Evolutionary conservation across 1,284 basidiomycete genomes (phyloP).

Genomic region (Trichosporon coremiiforme): DNA sequence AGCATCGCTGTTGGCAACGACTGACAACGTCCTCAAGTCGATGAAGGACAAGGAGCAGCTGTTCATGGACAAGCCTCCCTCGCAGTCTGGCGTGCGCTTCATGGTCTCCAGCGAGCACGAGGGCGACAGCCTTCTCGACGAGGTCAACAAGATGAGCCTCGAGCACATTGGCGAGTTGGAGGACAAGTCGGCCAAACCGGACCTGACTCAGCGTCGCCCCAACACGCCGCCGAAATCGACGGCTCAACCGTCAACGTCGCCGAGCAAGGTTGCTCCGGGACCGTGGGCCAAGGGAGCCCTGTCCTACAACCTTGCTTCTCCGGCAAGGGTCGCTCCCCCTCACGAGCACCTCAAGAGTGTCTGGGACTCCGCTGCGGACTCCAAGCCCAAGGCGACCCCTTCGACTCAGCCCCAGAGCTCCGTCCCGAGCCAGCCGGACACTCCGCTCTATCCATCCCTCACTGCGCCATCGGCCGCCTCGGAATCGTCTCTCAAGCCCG

Average conservation of each 20-base stretch:
- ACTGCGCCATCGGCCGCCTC: constrained; percentile 39
- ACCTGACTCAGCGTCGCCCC: constrained; percentile 33
- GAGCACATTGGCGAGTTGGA: constrained; percentile 49
- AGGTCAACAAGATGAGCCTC: constrained; percentile 56
- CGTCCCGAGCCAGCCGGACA: constrained; percentile 32
- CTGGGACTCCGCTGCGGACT: constrained; percentile 38
- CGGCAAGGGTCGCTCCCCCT: constrained; percentile 36
- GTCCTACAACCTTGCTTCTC: constrained; percentile 27
- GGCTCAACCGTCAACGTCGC: constrained; percentile 16
- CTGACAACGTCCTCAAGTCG: constrained; percentile 14
- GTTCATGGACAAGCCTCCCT: constrained; percentile 12
- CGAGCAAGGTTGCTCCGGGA: constrained; percentile 10
- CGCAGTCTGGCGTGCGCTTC: constrained; percentile 42
- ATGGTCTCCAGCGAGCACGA: constrained; percentile 57
- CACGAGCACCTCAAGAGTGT: constrained; percentile 50
- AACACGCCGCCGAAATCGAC: constrained; percentile 3
- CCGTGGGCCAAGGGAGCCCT: constrained; percentile 40
- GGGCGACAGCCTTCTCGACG: constrained; percentile 54
- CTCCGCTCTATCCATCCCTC: constrained; percentile 49
- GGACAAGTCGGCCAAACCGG: constrained; percentile 37
- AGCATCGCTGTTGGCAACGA: constrained; percentile 1
- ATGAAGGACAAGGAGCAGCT: constrained; percentile 19
- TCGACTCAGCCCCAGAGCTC: constrained; percentile 20
- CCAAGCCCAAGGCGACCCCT: constrained; percentile 20
- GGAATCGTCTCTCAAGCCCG: constrained; percentile 13